Evolutionary conservation across 495 filamentous ascomycete genomes (phyloP).

Genomic region (Usnea hakonensis): DNA sequence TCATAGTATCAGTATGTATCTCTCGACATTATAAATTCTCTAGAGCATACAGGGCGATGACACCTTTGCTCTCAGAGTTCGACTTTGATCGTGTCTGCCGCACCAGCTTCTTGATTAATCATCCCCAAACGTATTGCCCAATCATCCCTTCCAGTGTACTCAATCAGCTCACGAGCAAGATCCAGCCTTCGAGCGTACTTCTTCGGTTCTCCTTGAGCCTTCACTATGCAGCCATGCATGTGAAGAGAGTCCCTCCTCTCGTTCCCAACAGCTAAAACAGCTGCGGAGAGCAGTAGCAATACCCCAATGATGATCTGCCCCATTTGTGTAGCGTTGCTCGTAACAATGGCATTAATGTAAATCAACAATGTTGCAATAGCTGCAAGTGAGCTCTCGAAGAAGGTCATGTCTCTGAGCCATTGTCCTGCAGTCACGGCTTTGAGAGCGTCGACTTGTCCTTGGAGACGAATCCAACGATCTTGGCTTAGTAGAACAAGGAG

Average conservation of each 20-base stretch:
- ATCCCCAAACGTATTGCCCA: conserved; percentile 35
- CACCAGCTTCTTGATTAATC: conserved; percentile 17
- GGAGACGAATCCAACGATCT: conserved; percentile 42
- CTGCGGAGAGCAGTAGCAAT: conserved; percentile 42
- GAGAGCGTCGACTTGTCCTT: conserved; percentile 46
- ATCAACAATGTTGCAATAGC: conserved; percentile 46
- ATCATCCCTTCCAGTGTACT: conserved; percentile 30
- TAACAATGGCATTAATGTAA: conserved; percentile 44
- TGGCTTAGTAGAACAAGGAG: conserved; percentile 35
- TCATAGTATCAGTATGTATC: background rate
- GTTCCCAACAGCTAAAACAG: conserved; percentile 46
- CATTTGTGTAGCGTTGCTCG: conserved; percentile 41
- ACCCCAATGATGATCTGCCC: conserved; percentile 43
- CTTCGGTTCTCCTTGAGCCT: conserved; percentile 20
- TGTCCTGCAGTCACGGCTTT: conserved; percentile 48
- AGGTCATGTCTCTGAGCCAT: conserved; percentile 48
- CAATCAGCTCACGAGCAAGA: conserved; percentile 33
- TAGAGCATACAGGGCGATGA: no score
- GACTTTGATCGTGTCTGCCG: background rate
- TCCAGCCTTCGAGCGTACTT: conserved; percentile 31
- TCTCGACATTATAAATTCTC: no score
- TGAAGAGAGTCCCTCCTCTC: conserved; percentile 16
- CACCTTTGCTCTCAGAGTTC: no score
- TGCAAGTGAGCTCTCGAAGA: conserved; percentile 40
- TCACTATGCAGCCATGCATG: conserved; percentile 29